Percentiles rank a stretch among this genome's conserved stretches.
phyloP scores from a whole-genome alignment of 768 basidiomycete genomes.

The Floccularia luteovirens region DNA sequence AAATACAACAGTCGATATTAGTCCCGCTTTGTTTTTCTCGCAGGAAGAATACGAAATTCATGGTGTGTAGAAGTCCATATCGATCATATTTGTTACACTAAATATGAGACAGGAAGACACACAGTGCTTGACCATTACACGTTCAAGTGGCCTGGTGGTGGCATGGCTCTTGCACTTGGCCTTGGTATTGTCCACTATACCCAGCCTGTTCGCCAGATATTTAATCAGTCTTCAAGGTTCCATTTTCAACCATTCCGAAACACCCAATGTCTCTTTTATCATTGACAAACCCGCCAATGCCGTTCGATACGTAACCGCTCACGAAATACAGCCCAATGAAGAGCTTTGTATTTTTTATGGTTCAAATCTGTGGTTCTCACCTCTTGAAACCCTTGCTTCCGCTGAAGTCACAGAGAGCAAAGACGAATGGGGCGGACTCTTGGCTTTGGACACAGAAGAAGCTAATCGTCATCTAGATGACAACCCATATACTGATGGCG shows the following conservation, averaged over 20 bases:
- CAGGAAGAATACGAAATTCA: slow-evolving; percentile 63
- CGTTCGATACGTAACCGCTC: slow-evolving; percentile 54
- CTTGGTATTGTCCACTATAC: slow-evolving; percentile 41
- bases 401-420: slow-evolving; percentile 14
- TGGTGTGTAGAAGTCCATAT: slow-evolving; percentile 25
- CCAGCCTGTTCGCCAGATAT: background rate
- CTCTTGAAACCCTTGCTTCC: slow-evolving; percentile 5
- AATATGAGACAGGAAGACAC: slow-evolving; percentile 24
- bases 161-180: slow-evolving; percentile 74
- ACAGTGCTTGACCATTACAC: slow-evolving; percentile 72
- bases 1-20: slow-evolving; percentile 70
- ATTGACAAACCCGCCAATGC: slow-evolving; percentile 46
- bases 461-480: slow-evolving; percentile 8
- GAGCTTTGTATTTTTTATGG: slow-evolving; percentile 81
- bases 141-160: slow-evolving; percentile 67
- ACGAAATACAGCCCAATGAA: slow-evolving; percentile 47
- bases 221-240: slow-evolving; percentile 42
- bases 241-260: slow-evolving; percentile 69
- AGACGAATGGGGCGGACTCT: slow-evolving; percentile 41
- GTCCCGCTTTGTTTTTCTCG: slow-evolving; percentile 75
- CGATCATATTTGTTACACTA: background rate
- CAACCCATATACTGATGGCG: slow-evolving; percentile 25
- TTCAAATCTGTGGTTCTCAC: slow-evolving; percentile 58
- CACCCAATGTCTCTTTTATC: slow-evolving; percentile 64
- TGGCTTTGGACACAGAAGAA: slow-evolving; percentile 14